Evolutionary conservation across 345 rosid genomes (phyloP), one percentile per base, ranked within the genome.

Genomic region (Rhodomyrtus tomentosa): DNA sequence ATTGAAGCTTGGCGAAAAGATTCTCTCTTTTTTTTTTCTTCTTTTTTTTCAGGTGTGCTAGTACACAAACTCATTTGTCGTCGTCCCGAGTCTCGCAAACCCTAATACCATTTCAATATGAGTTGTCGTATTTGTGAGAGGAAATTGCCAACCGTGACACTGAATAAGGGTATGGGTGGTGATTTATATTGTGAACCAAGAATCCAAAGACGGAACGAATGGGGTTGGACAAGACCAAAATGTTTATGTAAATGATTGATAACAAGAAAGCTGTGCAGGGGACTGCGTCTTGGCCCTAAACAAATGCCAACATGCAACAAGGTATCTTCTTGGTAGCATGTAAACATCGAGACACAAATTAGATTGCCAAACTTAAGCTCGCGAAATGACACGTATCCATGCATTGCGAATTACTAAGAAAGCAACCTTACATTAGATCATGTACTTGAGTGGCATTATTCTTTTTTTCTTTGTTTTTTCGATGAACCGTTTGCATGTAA

Each of bases 261-360:
- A 8, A 18, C 42, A 18, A 18, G 3, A 68, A 16, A 32, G 76
- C 12, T 68, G 4, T 68, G 42, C 22, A 49, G 82, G 32, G 36
- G 36, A 80, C 29, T 12, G 38, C 4, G 82, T 42, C 21, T 3
- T 14, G 54, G 52, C 54, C 16, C 76, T 68, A 45, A 5, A 80
- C 6, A 7, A 50, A 29, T 12, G 8, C n/a, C 38, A 27, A 27
- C 86, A 84, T 45, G 53, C 45, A 85, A 84, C 83, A 55, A 73
- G 48, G 72, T 40, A 82, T 84, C 85, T 72, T 84, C 72, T 87
- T 80, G 90, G 90, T 86, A 73, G 83, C 48, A 84, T 15, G 89
- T 81, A 62, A 58, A 80, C 84, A 84, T 90, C 89, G 49, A 8
- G 21, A 50, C 55, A 53, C 38, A 14, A 49, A 81, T 68, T 68